Evolutionary conservation across 208 protist genomes (phyloP), one percentile per base, ranked within the genome.

Genomic region (Phytomonas francai): DNA sequence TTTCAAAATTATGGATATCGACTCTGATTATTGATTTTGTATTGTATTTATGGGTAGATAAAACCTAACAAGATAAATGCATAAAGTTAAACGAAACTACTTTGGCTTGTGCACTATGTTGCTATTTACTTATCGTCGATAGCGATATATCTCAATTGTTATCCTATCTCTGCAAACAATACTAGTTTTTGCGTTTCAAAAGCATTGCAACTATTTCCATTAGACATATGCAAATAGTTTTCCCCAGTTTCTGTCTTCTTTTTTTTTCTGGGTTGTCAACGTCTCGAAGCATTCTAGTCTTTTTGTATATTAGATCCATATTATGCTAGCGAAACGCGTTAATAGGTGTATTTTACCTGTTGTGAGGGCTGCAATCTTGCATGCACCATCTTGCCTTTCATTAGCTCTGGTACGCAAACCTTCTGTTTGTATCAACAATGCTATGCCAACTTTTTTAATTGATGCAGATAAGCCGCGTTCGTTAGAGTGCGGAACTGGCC

Each of bases 381-480:
- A 19, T 54, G 19, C 19, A 22, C 11, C 45, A 54, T 54, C 2
- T 19, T 54, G 45, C 45, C 25, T 54, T 22, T 54, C 45, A 54
- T 25, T 54, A 54, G 19, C 45, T 25, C 45, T 5, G 19, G 45
- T 25, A 54, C 45, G 22, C 11, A 54, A 19, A 25, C 45, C 45
- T 25, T 25, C 45, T 54, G 22, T 54, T 25, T 54, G 45, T 14
- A 31, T 64, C 34, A 74, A 88, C 59, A 92, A 88, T 70, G 68
- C 66, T 29, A 89, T 92, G 85, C 89, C 89, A 0, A 91, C 85
- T 9, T 77, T 70, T n/a, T 79, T 92, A 45, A 71, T 95, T 19
- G 77, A 88, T 63, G 67, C 76, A 1, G 81, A 89, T 59, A 33
- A 68, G 54, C 62, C 85, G 58, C 73, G 85, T 51, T 68, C 76